Conservation (phyloP, 2,329 filamentous ascomycete genomes). For the Paracoccidioides brasiliensis region DNA sequence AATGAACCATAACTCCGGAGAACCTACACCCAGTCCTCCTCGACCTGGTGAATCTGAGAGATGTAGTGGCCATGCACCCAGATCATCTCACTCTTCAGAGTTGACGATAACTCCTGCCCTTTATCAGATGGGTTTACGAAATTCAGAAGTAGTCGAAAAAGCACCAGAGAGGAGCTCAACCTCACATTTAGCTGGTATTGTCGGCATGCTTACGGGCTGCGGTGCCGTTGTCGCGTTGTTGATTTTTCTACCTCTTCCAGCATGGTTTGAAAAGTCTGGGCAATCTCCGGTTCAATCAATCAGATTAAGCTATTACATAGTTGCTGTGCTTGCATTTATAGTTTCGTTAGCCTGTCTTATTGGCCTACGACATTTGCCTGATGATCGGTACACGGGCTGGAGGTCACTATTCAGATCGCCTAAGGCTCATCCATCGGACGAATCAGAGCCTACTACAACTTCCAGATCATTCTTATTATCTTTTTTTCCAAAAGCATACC, state of each 20-base stretch:
- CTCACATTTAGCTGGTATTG: slow-evolving; percentile 66
- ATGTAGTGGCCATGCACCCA: slow-evolving; percentile 19
- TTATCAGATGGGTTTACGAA: slow-evolving; percentile 18
- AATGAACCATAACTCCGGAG: slow-evolving; percentile 11
- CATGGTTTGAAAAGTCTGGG: slow-evolving; percentile 61
- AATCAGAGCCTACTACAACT: not conserved
- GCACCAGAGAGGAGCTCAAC: slow-evolving; percentile 22
- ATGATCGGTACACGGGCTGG: slow-evolving; percentile 69
- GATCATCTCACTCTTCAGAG: slow-evolving; percentile 45
- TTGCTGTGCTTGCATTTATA: slow-evolving; percentile 56
- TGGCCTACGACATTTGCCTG: slow-evolving; percentile 54
- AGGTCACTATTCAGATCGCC: slow-evolving; percentile 32
- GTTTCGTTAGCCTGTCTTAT: slow-evolving; percentile 66
- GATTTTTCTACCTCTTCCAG: slow-evolving; percentile 76
- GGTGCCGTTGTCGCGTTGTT: slow-evolving; percentile 74
- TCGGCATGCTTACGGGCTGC: slow-evolving; percentile 84
- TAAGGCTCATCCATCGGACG: slow-evolving; percentile 1
- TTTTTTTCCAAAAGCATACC: slow-evolving; percentile 18
- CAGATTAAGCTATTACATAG: slow-evolving; percentile 75
- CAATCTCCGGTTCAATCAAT: slow-evolving; percentile 62
- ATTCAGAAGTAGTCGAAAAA: slow-evolving; percentile 5
- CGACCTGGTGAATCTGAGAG: not conserved
- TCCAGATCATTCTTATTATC: not conserved
- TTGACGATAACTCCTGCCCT: slow-evolving; percentile 44
- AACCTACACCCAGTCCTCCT: not conserved